Base-by-base conservation (phyloP, 2,329 filamentous ascomycete species). In the Huntiella savannae region DNA sequence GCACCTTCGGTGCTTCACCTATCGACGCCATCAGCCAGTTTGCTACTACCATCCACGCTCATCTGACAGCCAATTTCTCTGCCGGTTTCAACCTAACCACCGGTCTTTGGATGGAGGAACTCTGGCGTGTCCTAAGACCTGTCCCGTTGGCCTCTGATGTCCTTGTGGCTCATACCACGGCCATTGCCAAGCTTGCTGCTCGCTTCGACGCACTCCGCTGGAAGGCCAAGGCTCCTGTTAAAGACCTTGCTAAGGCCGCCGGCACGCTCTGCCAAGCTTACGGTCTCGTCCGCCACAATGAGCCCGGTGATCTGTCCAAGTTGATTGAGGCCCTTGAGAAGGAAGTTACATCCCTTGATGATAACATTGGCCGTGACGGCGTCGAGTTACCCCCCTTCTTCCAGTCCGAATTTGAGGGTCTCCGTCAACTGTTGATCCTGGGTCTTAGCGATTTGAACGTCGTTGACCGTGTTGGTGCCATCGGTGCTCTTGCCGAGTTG, bases 71-170 rank as follows among this genome's bases (percentile, higher is more conserved):
- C 35, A 68, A 69, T 43, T 88, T 93, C 55, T 69, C 73, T 17
- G 69, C 74, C 12, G 77, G 75, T 2, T 87, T 86, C 63, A 75
- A 76, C 47, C 63, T 92, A 11, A 76, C 68, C 0, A 86, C 80
- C 2, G 86, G 85, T 0, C 64, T 86, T 10, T 79, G 75, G 53
- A 91, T 92, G 82, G 82, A 91, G 56, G 59, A 64, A 6, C 67
- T 93, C 4, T 93, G 87, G 88, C 71, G 73, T 37, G 56, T 66
- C 1, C 73, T 92, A 55, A 73, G 81, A 45, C 83, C 86, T 0
- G 59, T 64, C 8, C 68, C 75, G 4, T 65, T 77, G 16, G 60
- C 66, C 1, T 65, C 67, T 13, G 58, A 62, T 17, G 54, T 56
- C 3, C 62, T 65, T 0, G 59, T 77, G 37, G 58, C 65, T 22